Evolutionary conservation across 495 filamentous ascomycete species (phyloP).

Genomic region (Penicillium maclennaniae): DNA sequence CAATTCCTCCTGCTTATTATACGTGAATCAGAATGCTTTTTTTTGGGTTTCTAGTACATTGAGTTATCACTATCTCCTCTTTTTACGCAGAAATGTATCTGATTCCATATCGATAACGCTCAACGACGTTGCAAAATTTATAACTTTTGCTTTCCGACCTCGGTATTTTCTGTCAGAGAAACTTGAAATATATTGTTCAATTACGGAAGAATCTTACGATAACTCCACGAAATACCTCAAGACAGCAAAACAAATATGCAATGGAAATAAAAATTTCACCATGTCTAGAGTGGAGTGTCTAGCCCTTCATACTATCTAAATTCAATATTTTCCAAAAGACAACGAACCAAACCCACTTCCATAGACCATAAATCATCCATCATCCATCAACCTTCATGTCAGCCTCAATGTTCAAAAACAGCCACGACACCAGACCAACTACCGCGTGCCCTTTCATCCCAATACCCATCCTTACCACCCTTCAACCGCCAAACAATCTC

Average conservation of each 20-base stretch:
- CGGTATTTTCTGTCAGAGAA: background rate
- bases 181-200: background rate
- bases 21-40: background rate
- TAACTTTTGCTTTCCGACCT: background rate
- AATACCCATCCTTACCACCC: slow-evolving; percentile 80
- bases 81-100: background rate
- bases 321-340: too few relatives aligned
- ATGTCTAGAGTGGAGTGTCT: slow-evolving; percentile 9
- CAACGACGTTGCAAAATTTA: background rate
- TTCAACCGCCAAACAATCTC: slow-evolving; percentile 82
- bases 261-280: background rate
- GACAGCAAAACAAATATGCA: too few relatives aligned
- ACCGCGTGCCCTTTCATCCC: slow-evolving; percentile 74
- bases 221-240: background rate
- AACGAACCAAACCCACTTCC: background rate
- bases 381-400: background rate
- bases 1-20: background rate
- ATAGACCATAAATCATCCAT: background rate
- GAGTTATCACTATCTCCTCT: background rate
- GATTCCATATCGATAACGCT: background rate
- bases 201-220: background rate
- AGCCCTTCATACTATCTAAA: background rate
- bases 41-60: background rate
- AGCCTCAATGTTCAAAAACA: slow-evolving; percentile 56
- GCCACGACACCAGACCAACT: slow-evolving; percentile 67